These are phyloP conservation scores for Xylaria castorea DNA, from an alignment of 495 filamentous ascomycete genomes.

Conservation along the genomic window DNA sequence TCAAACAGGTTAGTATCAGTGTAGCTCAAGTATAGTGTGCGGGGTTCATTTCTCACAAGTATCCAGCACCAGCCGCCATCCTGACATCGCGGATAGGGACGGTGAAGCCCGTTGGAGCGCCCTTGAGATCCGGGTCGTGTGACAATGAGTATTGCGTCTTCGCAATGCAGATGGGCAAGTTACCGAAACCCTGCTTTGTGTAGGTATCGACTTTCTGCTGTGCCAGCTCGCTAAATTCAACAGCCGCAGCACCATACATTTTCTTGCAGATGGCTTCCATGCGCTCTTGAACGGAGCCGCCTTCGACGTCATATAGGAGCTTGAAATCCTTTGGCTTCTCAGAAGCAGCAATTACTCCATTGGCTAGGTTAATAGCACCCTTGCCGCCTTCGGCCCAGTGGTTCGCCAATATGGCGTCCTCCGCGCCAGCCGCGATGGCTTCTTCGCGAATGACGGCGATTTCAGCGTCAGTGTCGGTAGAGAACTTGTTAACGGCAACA, in stretches of 20 bases:
- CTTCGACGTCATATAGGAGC: conserved; percentile 79
- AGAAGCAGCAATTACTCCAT: conserved; percentile 81
- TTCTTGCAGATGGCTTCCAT: conserved; percentile 88
- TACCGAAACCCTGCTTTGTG: conserved; percentile 86
- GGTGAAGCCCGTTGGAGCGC: conserved; percentile 94
- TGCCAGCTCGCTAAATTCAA: conserved; percentile 92
- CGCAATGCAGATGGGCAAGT: conserved; percentile 93
- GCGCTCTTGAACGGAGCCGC: conserved; percentile 80
- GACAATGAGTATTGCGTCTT: conserved; percentile 98
- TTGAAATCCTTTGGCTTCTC: conserved; percentile 89
- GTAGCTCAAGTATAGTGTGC: background rate
- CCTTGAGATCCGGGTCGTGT: conserved; percentile 92
- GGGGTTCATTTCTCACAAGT: conserved; percentile 64
- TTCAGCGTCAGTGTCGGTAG: conserved; percentile 92
- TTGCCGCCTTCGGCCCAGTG: conserved; percentile 97
- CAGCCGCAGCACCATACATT: conserved; percentile 92
- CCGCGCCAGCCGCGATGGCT: conserved; percentile 88
- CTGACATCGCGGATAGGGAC: conserved; percentile 94
- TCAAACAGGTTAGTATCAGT: conserved; percentile 18
- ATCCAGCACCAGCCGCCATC: conserved; percentile 91
- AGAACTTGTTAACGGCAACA: conserved; percentile 95
- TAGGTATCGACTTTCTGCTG: conserved; percentile 97
- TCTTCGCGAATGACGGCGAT: conserved; percentile 88
- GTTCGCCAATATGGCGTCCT: conserved; percentile 91
- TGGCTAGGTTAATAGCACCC: conserved; percentile 88